Evolutionary conservation across 1,284 basidiomycete species (phyloP).

Genomic region (Coniferiporia sulphurascens): DNA sequence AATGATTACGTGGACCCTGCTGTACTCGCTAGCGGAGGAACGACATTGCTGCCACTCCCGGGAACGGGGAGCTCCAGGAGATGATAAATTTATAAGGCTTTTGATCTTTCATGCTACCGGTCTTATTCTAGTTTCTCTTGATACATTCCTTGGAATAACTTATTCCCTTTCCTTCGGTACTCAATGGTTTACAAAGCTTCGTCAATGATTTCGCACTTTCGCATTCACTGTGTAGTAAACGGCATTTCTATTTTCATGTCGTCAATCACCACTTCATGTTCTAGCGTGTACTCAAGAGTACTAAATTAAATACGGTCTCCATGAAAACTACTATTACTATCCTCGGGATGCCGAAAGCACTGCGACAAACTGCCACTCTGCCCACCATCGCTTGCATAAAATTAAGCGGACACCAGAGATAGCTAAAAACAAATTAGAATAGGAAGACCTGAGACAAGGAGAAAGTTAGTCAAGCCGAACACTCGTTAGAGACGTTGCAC

Average conservation of each 20-base stretch:
- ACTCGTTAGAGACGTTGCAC: slow-evolving; percentile 9
- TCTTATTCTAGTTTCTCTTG: neutral
- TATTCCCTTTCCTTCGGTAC: neutral
- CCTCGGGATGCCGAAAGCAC: too few species aligned
- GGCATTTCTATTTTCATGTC: too few species aligned
- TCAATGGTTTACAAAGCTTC: neutral
- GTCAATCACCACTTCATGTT: too few species aligned
- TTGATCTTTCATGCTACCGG: neutral
- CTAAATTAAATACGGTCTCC: too few species aligned
- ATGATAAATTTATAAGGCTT: neutral
- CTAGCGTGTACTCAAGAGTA: too few species aligned
- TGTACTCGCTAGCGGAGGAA: slow-evolving; percentile 27
- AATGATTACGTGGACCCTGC: slow-evolving; percentile 29
- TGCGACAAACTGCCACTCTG: too few species aligned
- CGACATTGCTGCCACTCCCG: slow-evolving; percentile 4
- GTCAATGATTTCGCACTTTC: too few species aligned
- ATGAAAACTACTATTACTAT: too few species aligned
- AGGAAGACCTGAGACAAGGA: slow-evolving; percentile 46
- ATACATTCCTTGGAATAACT: neutral
- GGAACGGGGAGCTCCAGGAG: neutral
- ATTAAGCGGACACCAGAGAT: neutral
- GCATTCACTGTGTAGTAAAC: too few species aligned
- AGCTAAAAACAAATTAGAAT: slow-evolving; percentile 39
- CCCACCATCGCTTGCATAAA: too few species aligned
- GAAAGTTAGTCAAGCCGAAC: slow-evolving; percentile 5